phyloP scores from a whole-genome alignment of 306 rosid species.

The Begonia masoniana region DNA sequence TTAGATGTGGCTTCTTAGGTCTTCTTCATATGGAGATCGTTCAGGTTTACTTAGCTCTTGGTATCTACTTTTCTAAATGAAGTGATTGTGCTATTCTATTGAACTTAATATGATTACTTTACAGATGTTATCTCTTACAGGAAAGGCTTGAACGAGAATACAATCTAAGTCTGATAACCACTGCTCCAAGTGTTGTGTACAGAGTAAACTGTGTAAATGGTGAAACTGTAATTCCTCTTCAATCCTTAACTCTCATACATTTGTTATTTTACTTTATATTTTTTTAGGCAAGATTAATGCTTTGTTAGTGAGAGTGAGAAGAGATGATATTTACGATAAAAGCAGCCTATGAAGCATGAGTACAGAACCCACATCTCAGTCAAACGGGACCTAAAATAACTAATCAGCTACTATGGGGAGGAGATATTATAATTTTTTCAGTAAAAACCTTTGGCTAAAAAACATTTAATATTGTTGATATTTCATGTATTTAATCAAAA shows the following conservation, averaged over 20 bases:
- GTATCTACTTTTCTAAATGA: slow-evolving; percentile 3
- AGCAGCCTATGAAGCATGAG: no score
- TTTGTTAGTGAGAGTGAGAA: not conserved
- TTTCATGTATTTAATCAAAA: no score
- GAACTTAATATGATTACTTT: not conserved
- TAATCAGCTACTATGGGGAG: no score
- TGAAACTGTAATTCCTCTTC: slow-evolving; percentile 66
- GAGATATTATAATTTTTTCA: no score
- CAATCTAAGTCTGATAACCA: slow-evolving; percentile 67
- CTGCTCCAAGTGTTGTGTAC: slow-evolving; percentile 83
- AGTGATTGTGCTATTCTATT: no score
- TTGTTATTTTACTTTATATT: no score
- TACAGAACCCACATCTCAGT: no score
- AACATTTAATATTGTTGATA: no score
- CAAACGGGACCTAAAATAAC: no score
- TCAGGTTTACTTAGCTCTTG: slow-evolving; percentile 43
- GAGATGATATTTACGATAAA: not conserved
- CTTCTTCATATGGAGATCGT: slow-evolving; percentile 98
- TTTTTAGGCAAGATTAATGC: slow-evolving; percentile 1
- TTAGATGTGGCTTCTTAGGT: slow-evolving; percentile 90
- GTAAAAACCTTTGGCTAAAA: no score
- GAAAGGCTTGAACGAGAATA: slow-evolving; percentile 78
- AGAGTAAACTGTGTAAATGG: slow-evolving; percentile 54
- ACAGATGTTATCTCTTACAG: slow-evolving; percentile 20
- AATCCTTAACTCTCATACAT: slow-evolving; percentile 21